Base-by-base conservation (phyloP, 139 green algal genomes). In the Tetratostichococcus sp. region DNA sequence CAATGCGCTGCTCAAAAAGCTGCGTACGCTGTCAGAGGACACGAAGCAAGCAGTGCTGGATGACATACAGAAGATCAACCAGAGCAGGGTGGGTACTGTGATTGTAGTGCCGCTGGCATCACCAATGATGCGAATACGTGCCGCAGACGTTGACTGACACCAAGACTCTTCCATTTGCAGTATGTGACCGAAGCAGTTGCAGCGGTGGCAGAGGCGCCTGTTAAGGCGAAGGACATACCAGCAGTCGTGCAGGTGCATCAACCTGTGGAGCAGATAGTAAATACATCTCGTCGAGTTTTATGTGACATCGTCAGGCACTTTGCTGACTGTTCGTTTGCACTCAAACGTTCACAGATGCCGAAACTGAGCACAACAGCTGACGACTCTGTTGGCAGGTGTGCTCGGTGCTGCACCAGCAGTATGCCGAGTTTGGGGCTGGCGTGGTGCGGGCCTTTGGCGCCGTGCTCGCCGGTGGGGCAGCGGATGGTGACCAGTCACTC, bases 151-250 rank as follows among this genome's bases (percentile, higher is more conserved):
- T n/a, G n/a, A n/a, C n/a, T n/a, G n/a, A n/a, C n/a, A n/a, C n/a
- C n/a, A n/a, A n/a, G 50, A 57, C 32, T 0, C 30, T 74, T 67
- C 0, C 16, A 67, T 1, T 1, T 78, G 66, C 82, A 97, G 87
- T 98, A 98, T 73, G 90, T 98, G 30, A 95, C 77, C 32, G 95
- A 98, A 76, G 92, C 89, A 17, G 94, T 94, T 17, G 73, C 82
- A 4, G 94, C 95, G 1, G 77, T 98, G 23, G 77, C 78, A 16
- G 95, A 98, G 72, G 90, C 89, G 8, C 90, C 86, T n/a, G 76
- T 97, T 17, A 95, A 92, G 32, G 72, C 78, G 4, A 82, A 80
- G 35, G 95, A 98, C 71, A 77, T 97, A 4, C 69, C 83, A 30
- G 93, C 93, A 22, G 94, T 91, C 6, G 75, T 96, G 4, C 77